These are phyloP conservation scores for Helenozyma baotianmanensis DNA, from an alignment of 805 yeast species.

Conservation along the genomic window DNA sequence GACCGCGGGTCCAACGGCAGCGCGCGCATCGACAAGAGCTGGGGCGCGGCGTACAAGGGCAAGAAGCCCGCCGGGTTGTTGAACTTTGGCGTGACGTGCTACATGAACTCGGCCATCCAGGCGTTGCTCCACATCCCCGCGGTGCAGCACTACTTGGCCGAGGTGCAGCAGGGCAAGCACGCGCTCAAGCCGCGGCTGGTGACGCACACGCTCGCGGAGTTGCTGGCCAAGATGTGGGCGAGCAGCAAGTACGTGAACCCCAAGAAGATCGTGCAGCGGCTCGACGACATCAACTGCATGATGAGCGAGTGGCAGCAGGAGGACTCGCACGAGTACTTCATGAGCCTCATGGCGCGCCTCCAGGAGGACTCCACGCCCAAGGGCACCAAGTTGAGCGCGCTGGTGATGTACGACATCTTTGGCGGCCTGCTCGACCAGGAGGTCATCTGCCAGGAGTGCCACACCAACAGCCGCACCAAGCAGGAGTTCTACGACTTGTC, in stretches of 20 bases:
- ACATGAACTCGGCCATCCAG: conserved; percentile 93
- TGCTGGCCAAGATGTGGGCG: conserved; percentile 64
- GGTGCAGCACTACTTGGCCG: conserved; percentile 72
- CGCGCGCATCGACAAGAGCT: conserved; percentile 60
- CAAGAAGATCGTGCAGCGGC: conserved; percentile 59
- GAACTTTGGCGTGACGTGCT: conserved; percentile 94
- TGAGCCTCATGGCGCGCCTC: conserved; percentile 81
- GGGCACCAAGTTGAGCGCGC: conserved; percentile 76
- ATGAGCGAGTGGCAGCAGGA: conserved; percentile 98
- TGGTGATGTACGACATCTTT: conserved; percentile 86
- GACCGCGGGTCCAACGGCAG: conserved; percentile 66
- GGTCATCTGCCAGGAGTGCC: conserved; percentile 79
- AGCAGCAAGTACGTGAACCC: conserved; percentile 60
- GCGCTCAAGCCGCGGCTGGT: conserved; percentile 54
- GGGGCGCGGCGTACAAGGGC: conserved; percentile 50
- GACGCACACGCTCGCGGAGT: conserved; percentile 61
- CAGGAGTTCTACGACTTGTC: conserved; percentile 94
- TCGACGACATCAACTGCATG: conserved; percentile 88
- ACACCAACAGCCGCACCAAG: conserved; percentile 76
- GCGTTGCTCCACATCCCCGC: conserved; percentile 90
- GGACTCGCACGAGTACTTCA: conserved; percentile 94
- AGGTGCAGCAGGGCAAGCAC: conserved; percentile 52
- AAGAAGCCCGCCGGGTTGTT: conserved; percentile 70
- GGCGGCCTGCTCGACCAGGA: conserved; percentile 86
- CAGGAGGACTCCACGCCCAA: conserved; percentile 93